phyloP scores from a whole-genome alignment of 257 asterid species.

The Thymus mandschuricus region DNA sequence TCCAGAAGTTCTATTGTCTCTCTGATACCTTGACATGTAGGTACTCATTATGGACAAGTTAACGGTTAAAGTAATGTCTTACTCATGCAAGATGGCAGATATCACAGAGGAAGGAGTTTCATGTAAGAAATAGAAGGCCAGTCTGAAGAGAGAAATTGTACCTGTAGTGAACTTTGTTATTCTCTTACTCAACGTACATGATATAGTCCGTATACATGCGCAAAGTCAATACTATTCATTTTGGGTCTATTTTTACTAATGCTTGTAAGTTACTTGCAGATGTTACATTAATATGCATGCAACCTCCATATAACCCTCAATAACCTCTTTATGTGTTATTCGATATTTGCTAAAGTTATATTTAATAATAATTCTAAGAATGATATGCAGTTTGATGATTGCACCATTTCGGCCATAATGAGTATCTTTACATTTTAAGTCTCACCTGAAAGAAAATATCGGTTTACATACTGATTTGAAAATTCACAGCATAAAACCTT shows the following conservation, averaged over 20 bases:
- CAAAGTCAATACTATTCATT: slow-evolving; percentile 19
- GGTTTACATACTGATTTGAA: slow-evolving; percentile 1
- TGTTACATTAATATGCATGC: slow-evolving; percentile 15
- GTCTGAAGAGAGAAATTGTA: slow-evolving; percentile 40
- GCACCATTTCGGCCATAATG: neutral
- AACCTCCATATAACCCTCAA: slow-evolving; percentile 10
- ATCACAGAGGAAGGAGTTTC: slow-evolving; percentile 99
- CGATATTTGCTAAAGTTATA: neutral
- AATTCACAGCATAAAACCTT: neutral
- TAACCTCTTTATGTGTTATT: slow-evolving; percentile 1
- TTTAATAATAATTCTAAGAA: neutral
- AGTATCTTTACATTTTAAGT: slow-evolving; percentile 6
- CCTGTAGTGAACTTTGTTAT: slow-evolving; percentile 30
- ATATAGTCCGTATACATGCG: slow-evolving; percentile 11
- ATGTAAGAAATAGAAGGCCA: slow-evolving; percentile 87
- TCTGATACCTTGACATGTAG: slow-evolving; percentile 50
- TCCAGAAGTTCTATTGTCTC: slow-evolving; percentile 16
- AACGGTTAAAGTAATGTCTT: slow-evolving; percentile 93
- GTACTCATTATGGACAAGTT: slow-evolving; percentile 98
- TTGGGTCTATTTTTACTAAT: slow-evolving; percentile 21
- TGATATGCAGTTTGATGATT: slow-evolving; percentile 17
- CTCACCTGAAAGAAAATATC: slow-evolving; percentile 5
- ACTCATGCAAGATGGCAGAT: slow-evolving; percentile 98
- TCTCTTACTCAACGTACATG: slow-evolving; percentile 19
- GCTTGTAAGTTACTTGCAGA: slow-evolving; percentile 21